Evolutionary conservation across 371 early-diverging fungal species (phyloP).

Genomic region (Mucor sp.): DNA sequence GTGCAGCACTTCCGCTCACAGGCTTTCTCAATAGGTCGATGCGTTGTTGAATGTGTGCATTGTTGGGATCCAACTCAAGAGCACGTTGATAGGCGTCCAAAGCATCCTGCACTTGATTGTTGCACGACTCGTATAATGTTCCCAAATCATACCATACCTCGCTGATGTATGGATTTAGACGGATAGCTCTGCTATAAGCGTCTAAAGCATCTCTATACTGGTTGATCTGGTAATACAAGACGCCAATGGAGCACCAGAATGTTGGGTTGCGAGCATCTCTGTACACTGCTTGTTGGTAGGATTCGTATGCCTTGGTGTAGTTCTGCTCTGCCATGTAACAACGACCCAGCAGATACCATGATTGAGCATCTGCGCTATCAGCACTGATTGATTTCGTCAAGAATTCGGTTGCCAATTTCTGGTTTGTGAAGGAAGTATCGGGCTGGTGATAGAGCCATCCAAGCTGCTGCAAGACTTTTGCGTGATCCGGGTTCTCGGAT

Average conservation of each 20-base stretch:
- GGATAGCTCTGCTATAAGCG: conserved; percentile 92
- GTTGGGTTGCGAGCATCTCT: conserved; percentile 91
- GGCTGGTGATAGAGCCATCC: conserved; percentile 93
- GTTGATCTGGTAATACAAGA: conserved; percentile 92
- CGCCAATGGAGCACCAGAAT: conserved; percentile 98
- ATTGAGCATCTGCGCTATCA: conserved; percentile 85
- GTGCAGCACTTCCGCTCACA: conserved; percentile 29
- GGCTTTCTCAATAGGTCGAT: conserved; percentile 60
- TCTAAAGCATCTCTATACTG: conserved; percentile 95
- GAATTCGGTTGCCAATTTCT: conserved; percentile 77
- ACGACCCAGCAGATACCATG: conserved; percentile 92
- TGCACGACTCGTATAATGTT: conserved; percentile 93
- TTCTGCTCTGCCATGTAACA: conserved; percentile 94
- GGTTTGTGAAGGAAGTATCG: conserved; percentile 72
- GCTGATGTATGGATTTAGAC: conserved; percentile 86
- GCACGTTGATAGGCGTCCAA: conserved; percentile 94
- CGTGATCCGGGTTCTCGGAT: conserved; percentile 85
- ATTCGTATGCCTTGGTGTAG: conserved; percentile 92
- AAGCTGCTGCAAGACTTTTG: conserved; percentile 92
- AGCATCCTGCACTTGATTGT: conserved; percentile 94
- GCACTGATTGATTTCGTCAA: conserved; percentile 79
- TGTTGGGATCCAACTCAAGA: conserved; percentile 78
- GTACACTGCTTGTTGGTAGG: conserved; percentile 95
- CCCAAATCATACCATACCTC: conserved; percentile 97
- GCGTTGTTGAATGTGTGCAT: conserved; percentile 82